Base-by-base conservation (phyloP, 495 filamentous ascomycete species). In the Aspergillus saccharolyticus region DNA sequence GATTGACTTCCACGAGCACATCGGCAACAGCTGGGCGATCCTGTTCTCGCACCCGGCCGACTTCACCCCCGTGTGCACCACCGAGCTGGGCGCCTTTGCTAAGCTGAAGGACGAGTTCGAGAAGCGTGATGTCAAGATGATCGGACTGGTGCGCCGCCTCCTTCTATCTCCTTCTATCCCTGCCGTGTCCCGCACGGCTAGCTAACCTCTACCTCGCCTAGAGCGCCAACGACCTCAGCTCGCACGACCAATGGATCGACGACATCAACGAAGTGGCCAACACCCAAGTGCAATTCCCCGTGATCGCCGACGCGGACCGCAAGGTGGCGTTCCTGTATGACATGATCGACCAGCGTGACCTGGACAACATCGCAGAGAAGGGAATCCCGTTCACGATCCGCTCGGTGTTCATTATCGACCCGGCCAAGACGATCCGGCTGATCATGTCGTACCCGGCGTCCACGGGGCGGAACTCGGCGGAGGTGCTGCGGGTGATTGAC, bases 21-120 rank as follows among this genome's bases (percentile, higher is more conserved):
- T 87, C 46, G 80, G 75, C 60, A 63, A 80, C 62, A 83, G 71
- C 64, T 87, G 84, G 85, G 74, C 76, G 18, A 82, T 88, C 56
- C 78, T 88, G 28, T 87, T 88, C 70, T 86, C 83, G 9, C 85
- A 88, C 70, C 85, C 85, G 0, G 84, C 83, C 25, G 85, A 88
- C 66, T 88, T 85, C 72, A 88, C 85, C 1, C 84, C 85, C 17
- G 85, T 86, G 43, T 88, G 85, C 70, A 88, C 84, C 2, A 88
- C 85, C 15, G 85, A 88, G 64, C 76, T 88, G 19, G 85, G 85
- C 12, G 85, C 85, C 1, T 87, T 88, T 57, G 80, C 85, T 12
- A 85, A 83, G 60, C 62, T 87, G 52, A 78, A 82, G 67, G 66
- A 70, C 45, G 82, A 86, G 59, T 88, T 88, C 61, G 75, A 82